phyloP scores from a whole-genome alignment of 225 moss, liverwort and hornwort species.

The Sphagnum contortum region DNA sequence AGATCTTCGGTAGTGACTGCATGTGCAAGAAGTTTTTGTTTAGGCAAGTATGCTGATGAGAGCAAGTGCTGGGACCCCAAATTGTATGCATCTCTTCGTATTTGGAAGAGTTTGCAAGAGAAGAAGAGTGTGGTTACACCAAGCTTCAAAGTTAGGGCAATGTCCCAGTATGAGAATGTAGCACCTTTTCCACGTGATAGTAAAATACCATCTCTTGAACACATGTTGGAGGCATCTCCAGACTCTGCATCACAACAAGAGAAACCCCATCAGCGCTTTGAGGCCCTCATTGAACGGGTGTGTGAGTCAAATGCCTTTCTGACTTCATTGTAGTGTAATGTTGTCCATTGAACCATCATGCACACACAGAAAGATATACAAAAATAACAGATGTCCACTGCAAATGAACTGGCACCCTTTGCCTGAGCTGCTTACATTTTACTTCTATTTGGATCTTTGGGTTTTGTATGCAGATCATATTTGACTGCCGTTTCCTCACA shows the following conservation, averaged over 20 bases:
- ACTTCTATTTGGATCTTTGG: not conserved
- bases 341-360: not conserved
- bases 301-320: not conserved
- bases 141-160: conserved; percentile 21
- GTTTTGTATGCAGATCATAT: conserved; percentile 48
- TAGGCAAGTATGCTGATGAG: too few relatives aligned
- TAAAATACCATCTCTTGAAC: conserved; percentile 29
- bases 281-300: conserved; percentile 52
- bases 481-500: conserved; percentile 87
- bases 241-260: not conserved
- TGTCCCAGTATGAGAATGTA: conserved; percentile 21
- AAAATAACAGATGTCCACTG: too few relatives aligned
- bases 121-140: too few relatives aligned
- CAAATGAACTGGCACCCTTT: not conserved
- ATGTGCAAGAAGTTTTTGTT: too few relatives aligned
- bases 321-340: not conserved
- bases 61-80: too few relatives aligned
- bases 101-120: too few relatives aligned
- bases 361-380: too few relatives aligned
- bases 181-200: conserved; percentile 23
- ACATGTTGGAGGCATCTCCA: conserved; percentile 12
- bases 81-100: too few relatives aligned
- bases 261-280: conserved; percentile 20
- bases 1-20: too few relatives aligned
- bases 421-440: too few relatives aligned